Evolutionary conservation across 2,329 filamentous ascomycete species (phyloP).

Genomic region (Talaromyces pinophilus): DNA sequence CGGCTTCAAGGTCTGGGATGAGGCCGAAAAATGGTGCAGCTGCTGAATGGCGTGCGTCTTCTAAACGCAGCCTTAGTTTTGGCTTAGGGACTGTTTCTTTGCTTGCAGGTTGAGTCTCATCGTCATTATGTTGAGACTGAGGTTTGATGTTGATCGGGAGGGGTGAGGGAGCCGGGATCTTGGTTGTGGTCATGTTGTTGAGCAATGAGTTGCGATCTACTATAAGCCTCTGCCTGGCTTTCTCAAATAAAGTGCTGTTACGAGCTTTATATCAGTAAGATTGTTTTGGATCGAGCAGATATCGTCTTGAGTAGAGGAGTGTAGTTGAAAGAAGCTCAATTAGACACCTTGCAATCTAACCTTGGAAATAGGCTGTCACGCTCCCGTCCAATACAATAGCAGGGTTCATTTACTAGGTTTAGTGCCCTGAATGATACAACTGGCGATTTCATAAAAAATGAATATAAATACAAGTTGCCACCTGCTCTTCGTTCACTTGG

Average conservation of each 20-base stretch:
- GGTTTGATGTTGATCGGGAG: conserved; percentile 13
- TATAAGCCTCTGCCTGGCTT: neutral
- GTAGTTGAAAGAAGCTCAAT: neutral
- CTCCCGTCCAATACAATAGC: neutral
- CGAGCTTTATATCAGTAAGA: neutral
- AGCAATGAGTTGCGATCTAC: neutral
- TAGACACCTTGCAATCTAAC: neutral
- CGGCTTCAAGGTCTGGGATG: conserved; percentile 60
- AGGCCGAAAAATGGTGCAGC: conserved; percentile 66
- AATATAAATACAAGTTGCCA: too few relatives aligned
- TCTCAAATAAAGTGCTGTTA: neutral
- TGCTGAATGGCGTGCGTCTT: conserved; percentile 58
- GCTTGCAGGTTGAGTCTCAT: neutral
- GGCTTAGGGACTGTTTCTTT: conserved; percentile 17
- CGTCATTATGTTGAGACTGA: neutral
- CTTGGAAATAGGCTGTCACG: neutral
- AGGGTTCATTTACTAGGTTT: neutral
- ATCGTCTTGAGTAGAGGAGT: neutral
- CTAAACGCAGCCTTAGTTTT: conserved; percentile 28
- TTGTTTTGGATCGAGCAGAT: neutral
- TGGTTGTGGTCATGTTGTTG: conserved; percentile 16
- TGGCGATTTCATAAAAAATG: too few relatives aligned
- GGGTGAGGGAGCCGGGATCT: conserved; percentile 14
- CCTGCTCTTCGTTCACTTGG: too few relatives aligned
- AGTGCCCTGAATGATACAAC: neutral